A percentile compares a stretch with the other conserved stretches of the same genome.
Conservation (phyloP, 257 asterid species). For the Voacanga thouarsii region DNA sequence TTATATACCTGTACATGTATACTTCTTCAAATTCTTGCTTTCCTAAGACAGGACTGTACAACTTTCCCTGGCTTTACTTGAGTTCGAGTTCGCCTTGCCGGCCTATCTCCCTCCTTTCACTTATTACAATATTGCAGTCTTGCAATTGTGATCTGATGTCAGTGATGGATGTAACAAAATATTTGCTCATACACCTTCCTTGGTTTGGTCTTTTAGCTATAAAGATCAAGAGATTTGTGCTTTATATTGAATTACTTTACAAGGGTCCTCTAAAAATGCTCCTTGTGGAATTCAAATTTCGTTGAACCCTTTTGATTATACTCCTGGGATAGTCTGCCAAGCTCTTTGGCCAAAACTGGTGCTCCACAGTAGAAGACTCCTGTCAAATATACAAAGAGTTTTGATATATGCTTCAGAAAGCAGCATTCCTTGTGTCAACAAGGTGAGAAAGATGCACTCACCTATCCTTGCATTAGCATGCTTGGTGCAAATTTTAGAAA, state of each 20-base stretch:
- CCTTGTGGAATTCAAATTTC: constrained; percentile 93
- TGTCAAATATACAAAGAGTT: constrained; percentile 20
- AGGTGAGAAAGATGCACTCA: constrained; percentile 21
- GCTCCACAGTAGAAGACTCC: constrained; percentile 95
- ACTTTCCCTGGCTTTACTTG: constrained; percentile 1
- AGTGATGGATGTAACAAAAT: neutral
- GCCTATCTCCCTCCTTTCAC: constrained; percentile 5
- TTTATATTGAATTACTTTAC: neutral
- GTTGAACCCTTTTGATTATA: constrained; percentile 87
- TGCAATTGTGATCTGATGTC: neutral
- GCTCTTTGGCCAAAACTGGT: constrained; percentile 88
- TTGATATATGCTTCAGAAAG: neutral
- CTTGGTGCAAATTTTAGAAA: constrained; percentile 71
- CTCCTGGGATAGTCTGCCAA: constrained; percentile 71
- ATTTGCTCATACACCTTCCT: constrained; percentile 2
- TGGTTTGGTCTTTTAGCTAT: neutral
- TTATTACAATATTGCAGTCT: neutral
- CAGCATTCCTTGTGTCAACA: neutral
- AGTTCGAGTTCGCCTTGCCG: neutral
- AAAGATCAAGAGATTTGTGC: neutral
- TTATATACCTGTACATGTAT: constrained; percentile 20
- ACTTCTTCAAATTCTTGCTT: neutral
- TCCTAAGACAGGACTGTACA: constrained; percentile 17
- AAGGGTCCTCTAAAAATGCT: constrained; percentile 53
- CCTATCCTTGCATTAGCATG: constrained; percentile 95